A percentile compares a stretch with the other conserved stretches of the same genome.
Evolutionary conservation across 1,284 basidiomycete genomes (phyloP).

Genomic region (Irpex sp.): DNA sequence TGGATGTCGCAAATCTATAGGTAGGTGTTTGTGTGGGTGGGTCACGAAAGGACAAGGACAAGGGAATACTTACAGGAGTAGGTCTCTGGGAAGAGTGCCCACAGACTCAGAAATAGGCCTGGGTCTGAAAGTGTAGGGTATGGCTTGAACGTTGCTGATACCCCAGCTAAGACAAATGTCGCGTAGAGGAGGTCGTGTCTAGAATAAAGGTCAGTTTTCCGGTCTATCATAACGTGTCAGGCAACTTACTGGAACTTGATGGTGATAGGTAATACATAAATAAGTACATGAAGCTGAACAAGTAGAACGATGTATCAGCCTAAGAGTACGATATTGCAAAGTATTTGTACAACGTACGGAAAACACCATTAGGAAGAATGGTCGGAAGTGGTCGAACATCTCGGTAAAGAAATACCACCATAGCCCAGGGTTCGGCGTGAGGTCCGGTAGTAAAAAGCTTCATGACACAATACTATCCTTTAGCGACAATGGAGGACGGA

Average conservation of each 20-base stretch:
- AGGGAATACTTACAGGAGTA: slow-evolving; percentile 60
- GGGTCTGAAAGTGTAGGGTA: slow-evolving; percentile 91
- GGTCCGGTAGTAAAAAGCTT: slow-evolving; percentile 57
- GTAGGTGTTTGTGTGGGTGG: neutral
- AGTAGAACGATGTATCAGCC: neutral
- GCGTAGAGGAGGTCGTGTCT: slow-evolving; percentile 87
- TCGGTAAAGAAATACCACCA: slow-evolving; percentile 99
- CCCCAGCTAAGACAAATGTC: slow-evolving; percentile 69
- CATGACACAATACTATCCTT: neutral
- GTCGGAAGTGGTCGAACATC: slow-evolving; percentile 97
- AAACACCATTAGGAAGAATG: slow-evolving; percentile 96
- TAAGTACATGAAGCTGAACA: slow-evolving; percentile 65
- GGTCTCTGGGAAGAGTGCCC: slow-evolving; percentile 79
- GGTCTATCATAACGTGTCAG: neutral
- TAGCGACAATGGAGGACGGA: neutral
- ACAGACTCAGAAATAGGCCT: slow-evolving; percentile 79
- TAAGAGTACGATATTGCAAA: neutral
- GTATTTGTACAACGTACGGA: slow-evolving; percentile 43
- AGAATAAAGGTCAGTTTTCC: neutral
- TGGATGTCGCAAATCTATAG: slow-evolving; percentile 78
- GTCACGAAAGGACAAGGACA: neutral
- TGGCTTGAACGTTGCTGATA: slow-evolving; percentile 84
- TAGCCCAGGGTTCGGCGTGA: slow-evolving; percentile 90
- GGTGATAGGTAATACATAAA: slow-evolving; percentile 82
- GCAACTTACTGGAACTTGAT: slow-evolving; percentile 75